Base-by-base conservation (phyloP, 306 rosid genomes). In the Astragalus membranaceus region DNA sequence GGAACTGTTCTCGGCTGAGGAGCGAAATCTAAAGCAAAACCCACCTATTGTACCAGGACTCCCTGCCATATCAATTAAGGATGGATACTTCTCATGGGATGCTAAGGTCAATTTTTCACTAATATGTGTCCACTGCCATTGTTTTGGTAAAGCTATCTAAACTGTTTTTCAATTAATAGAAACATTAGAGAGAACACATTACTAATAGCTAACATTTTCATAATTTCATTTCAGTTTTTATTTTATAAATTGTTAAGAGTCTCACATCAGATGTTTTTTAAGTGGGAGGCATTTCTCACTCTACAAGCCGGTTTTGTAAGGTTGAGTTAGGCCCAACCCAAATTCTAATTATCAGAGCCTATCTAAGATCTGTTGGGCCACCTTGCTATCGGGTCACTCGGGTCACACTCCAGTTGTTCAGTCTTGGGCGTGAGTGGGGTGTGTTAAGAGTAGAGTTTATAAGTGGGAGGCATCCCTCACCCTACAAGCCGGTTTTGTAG, bases 81-180 rank as follows among this genome's bases (percentile, higher is more conserved):
- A 92, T 70, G 98, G 98, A 8, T 66, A 67, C 76, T 89, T 92
- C 79, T 92, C 96, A 10, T 92, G 98, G 96, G 89, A 92, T 75
- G 39, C 84, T 36, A 82, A 86, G 96, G 96, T 92, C 73, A 69
- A 8, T 3, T 66, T 60, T 72, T 72, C 39, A 54, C 53, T 32
- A 1, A 41, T 63, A 36, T 65, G 8, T 12, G 8, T 32, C 32
- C 26, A 69, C 41, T 63, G 14, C 33, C 37, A 29, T 36, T 14
- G 64, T 14, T 55, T 64, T 75, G 37, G 36, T 50, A 16, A 48
- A 67, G 10, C 20, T 75, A 10, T 16, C 64, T 14, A 47, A 17
- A n/a, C 29, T 62, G 14, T 48, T 17, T 51, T 53, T 11, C 58
- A 51, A 48, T 17, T 62, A 46, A 10, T 17, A 41, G 48, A 11